These are phyloP conservation scores for Veloboletus limbatus DNA, from an alignment of 1,284 basidiomycete genomes.

Conservation along the genomic window DNA sequence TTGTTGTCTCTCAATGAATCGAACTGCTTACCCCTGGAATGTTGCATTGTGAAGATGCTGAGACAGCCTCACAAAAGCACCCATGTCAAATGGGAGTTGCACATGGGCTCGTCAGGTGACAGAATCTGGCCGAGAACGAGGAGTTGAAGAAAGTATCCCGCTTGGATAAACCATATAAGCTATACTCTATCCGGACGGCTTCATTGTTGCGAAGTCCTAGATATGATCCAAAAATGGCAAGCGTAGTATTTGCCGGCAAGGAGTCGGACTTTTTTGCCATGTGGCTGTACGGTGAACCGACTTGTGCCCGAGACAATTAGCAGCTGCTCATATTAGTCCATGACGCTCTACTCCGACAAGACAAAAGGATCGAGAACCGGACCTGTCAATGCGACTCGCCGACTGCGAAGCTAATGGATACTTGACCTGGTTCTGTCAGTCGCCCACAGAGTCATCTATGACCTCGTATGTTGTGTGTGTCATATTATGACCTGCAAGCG, in stretches of 20 bases:
- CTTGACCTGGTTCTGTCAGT: neutral
- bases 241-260: constrained; percentile 25
- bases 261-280: neutral
- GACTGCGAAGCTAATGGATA: neutral
- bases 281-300: constrained; percentile 18
- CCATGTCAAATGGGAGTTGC: neutral
- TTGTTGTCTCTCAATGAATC: too few relatives aligned
- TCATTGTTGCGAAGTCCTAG: neutral
- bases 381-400: neutral
- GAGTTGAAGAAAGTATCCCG: too few relatives aligned
- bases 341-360: constrained; percentile 1
- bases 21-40: neutral
- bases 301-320: constrained; percentile 25
- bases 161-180: too few relatives aligned
- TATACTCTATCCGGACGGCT: neutral
- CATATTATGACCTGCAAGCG: too few relatives aligned
- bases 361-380: constrained; percentile 17
- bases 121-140: neutral
- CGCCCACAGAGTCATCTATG: neutral
- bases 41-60: neutral
- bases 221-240: constrained; percentile 20
- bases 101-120: too few relatives aligned
- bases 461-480: neutral
- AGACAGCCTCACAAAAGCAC: too few relatives aligned
- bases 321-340: constrained; percentile 7